Conservation (phyloP, 306 rosid genomes). For the Lupinus albus region DNA sequence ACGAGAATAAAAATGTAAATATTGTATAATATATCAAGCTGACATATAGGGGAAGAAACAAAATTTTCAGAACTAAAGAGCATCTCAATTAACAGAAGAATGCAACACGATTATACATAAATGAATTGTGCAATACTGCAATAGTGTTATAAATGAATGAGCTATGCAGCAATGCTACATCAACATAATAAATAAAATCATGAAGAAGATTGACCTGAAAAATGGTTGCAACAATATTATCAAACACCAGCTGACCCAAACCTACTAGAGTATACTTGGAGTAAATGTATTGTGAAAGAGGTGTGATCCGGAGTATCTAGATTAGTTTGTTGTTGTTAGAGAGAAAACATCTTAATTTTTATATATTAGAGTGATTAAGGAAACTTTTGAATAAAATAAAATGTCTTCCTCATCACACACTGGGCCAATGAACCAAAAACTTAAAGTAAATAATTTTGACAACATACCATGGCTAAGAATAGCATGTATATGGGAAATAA, state of each 20-base stretch:
- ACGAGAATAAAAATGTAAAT: constrained; percentile 31
- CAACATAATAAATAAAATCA: not conserved
- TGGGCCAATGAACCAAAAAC: constrained; percentile 3
- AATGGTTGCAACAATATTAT: not conserved
- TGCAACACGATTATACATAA: constrained; percentile 9
- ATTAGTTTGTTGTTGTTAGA: constrained; percentile 14
- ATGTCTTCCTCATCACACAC: not conserved
- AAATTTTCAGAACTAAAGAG: constrained; percentile 4
- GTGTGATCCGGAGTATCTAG: constrained; percentile 23
- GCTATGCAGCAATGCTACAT: constrained; percentile 3
- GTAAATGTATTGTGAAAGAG: constrained; percentile 20
- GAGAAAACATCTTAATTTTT: constrained; percentile 15
- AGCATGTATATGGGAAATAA: constrained; percentile 2
- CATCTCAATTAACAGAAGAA: constrained; percentile 25
- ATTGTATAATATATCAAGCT: constrained; percentile 26
- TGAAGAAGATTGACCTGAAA: constrained; percentile 30
- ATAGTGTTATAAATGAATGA: constrained; percentile 9
- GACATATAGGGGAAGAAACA: not conserved
- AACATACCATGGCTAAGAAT: constrained; percentile 5
- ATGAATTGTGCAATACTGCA: constrained; percentile 20
- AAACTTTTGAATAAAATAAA: constrained; percentile 11
- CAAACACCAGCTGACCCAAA: constrained; percentile 14
- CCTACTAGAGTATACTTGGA: constrained; percentile 19
- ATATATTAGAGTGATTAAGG: constrained; percentile 3
- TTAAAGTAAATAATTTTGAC: constrained; percentile 27